Conservation (phyloP, 805 yeast species). For the Wickerhamomyces chaumierensis region DNA sequence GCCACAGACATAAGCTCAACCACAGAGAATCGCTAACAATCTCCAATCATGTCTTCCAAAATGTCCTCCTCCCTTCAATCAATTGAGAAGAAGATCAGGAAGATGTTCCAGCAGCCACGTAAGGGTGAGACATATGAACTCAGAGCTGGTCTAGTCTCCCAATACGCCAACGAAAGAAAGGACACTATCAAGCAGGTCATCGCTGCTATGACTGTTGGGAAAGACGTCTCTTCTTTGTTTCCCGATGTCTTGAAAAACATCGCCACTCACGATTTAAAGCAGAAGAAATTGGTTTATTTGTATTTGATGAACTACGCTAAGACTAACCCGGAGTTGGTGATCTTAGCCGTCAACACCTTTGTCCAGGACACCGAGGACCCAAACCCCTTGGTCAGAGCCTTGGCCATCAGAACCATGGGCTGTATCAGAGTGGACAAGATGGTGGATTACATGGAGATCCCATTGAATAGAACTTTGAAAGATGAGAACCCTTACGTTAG, state of each 20-base stretch:
- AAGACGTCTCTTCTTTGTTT: slow-evolving; percentile 87
- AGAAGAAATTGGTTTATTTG: slow-evolving; percentile 88
- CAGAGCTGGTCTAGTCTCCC: slow-evolving; percentile 83
- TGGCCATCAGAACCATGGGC: slow-evolving; percentile 98
- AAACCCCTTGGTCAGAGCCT: slow-evolving; percentile 88
- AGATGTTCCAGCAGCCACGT: slow-evolving; percentile 45
- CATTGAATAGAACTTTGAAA: slow-evolving; percentile 68
- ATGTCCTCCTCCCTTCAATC: slow-evolving; percentile 16
- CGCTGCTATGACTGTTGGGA: slow-evolving; percentile 96
- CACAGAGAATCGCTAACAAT: too few relatives aligned
- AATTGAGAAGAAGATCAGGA: slow-evolving; percentile 40
- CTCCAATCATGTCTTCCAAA: not conserved
- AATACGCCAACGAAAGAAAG: slow-evolving; percentile 87
- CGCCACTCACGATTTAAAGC: slow-evolving; percentile 93
- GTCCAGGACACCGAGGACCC: slow-evolving; percentile 93
- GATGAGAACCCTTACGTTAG: slow-evolving; percentile 97
- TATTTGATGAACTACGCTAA: slow-evolving; percentile 97
- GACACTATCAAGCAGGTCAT: slow-evolving; percentile 96
- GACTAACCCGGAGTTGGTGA: slow-evolving; percentile 89
- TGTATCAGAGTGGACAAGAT: slow-evolving; percentile 92
- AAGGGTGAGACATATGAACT: slow-evolving; percentile 85
- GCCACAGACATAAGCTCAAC: too few relatives aligned
- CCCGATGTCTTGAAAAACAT: slow-evolving; percentile 95
- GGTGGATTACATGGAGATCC: slow-evolving; percentile 89
- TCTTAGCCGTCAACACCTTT: slow-evolving; percentile 93